These are phyloP conservation scores for Nakataea oryzae DNA, from an alignment of 2,329 filamentous ascomycete genomes.

Conservation along the genomic window DNA sequence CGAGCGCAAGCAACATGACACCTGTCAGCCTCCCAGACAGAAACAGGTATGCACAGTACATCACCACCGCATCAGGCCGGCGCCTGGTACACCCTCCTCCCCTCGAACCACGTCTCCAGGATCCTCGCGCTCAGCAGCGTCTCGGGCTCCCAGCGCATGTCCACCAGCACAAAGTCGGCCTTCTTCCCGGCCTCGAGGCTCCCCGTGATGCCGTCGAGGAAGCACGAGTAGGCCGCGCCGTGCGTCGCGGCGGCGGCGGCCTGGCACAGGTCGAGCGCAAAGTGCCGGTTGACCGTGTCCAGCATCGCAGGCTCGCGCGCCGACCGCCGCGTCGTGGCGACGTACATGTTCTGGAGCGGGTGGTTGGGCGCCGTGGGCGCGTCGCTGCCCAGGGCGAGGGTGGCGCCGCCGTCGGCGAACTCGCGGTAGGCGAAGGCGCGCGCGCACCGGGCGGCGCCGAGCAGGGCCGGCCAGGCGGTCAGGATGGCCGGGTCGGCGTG, in stretches of 20 bases:
- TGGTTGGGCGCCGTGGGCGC: constrained; percentile 47
- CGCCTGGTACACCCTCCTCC: constrained; percentile 24
- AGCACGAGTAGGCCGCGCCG: constrained; percentile 48
- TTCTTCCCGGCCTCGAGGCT: constrained; percentile 38
- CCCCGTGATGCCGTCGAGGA: constrained; percentile 43
- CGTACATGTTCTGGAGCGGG: constrained; percentile 45
- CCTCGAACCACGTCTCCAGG: constrained; percentile 42
- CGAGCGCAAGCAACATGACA: no score
- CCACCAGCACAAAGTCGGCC: constrained; percentile 47
- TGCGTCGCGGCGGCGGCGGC: constrained; percentile 41
- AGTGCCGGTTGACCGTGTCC: constrained; percentile 38
- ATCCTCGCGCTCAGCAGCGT: constrained; percentile 34
- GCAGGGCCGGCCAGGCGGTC: constrained; percentile 46
- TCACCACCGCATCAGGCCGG: not conserved
- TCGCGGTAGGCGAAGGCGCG: constrained; percentile 55
- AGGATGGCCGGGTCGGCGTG: constrained; percentile 52
- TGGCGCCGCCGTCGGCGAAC: constrained; percentile 42
- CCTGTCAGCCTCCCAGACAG: no score
- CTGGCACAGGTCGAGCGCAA: constrained; percentile 40
- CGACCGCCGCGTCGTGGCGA: constrained; percentile 46
- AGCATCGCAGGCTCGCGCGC: constrained; percentile 34
- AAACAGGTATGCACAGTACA: not conserved
- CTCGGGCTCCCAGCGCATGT: constrained; percentile 37
- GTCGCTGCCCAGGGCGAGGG: constrained; percentile 47
- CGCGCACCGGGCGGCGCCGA: constrained; percentile 41